A percentile compares a stretch with the other conserved stretches of the same genome.
Conservation (phyloP, 75 land plant genomes). For the Selaginella moellendorffii region DNA sequence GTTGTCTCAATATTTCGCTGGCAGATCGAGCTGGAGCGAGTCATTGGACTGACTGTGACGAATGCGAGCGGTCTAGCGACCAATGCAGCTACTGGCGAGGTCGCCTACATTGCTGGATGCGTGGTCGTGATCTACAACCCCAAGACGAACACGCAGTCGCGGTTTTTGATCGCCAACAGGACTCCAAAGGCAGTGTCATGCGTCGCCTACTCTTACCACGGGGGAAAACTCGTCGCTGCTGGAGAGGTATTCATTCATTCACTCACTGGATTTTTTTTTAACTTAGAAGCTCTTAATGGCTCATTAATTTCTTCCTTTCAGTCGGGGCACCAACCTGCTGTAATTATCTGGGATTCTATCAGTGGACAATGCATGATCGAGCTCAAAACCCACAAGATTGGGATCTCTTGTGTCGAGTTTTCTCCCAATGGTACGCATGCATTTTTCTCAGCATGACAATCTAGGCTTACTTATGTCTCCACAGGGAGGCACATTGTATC, state of each 20-base stretch:
- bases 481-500: conserved; percentile 39
- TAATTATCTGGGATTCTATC: conserved; percentile 49
- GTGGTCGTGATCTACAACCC: conserved; percentile 52
- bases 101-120: conserved; percentile 55
- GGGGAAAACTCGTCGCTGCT: conserved; percentile 44
- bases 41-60: conserved; percentile 47
- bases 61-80: conserved; percentile 37
- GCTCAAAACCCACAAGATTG: conserved; percentile 49
- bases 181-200: conserved; percentile 45
- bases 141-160: conserved; percentile 30
- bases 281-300: neutral
- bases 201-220: conserved; percentile 36
- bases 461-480: conserved; percentile 3
- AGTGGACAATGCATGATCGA: conserved; percentile 33
- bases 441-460: neutral
- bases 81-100: conserved; percentile 25
- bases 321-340: conserved; percentile 58
- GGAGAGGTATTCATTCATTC: conserved; percentile 40
- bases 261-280: no score
- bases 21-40: conserved; percentile 49
- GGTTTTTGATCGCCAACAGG: conserved; percentile 33
- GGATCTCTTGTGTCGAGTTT: conserved; percentile 43
- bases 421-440: conserved; percentile 48
- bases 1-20: neutral
- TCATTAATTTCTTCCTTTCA: conserved; percentile 14